These are phyloP conservation scores for Pichia sp. DNA, from an alignment of 1,139 yeast species.

Conservation along the genomic window DNA sequence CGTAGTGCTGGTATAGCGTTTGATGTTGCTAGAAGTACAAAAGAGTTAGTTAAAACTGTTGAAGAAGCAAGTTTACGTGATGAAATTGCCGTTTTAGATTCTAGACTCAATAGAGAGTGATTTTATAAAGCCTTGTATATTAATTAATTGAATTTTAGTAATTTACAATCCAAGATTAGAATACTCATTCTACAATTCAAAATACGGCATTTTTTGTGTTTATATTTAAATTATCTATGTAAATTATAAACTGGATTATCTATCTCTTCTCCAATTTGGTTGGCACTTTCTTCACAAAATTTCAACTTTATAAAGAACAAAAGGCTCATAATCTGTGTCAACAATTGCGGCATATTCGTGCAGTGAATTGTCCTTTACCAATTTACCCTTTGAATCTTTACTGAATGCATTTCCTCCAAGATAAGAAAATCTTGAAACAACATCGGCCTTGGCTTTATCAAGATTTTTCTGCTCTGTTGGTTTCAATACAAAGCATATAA, in stretches of 20 bases:
- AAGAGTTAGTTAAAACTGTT: conserved; percentile 89
- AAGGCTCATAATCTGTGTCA: conserved; percentile 93
- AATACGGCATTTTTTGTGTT: neutral
- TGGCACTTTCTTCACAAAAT: conserved; percentile 22
- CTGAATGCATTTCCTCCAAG: conserved; percentile 83
- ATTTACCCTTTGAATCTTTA: conserved; percentile 56
- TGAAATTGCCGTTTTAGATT: conserved; percentile 29
- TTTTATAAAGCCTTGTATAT: neutral
- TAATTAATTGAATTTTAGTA: too few relatives aligned
- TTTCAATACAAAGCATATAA: conserved; percentile 56
- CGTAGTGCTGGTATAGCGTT: conserved; percentile 92
- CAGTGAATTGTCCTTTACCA: conserved; percentile 47
- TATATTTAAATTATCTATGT: neutral
- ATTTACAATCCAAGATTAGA: too few relatives aligned
- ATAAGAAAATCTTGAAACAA: conserved; percentile 72
- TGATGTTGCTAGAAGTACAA: conserved; percentile 93
- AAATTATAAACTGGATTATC: neutral
- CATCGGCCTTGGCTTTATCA: conserved; percentile 57
- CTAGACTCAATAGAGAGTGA: conserved; percentile 19
- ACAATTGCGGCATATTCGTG: conserved; percentile 87
- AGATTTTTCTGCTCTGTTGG: conserved; percentile 37
- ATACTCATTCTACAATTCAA: too few relatives aligned
- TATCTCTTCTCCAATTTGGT: neutral
- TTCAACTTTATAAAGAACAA: conserved; percentile 66
- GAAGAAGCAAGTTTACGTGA: conserved; percentile 88